phyloP scores from a whole-genome alignment of 1,139 yeast genomes.

The Yamadazyma trypodendri region DNA sequence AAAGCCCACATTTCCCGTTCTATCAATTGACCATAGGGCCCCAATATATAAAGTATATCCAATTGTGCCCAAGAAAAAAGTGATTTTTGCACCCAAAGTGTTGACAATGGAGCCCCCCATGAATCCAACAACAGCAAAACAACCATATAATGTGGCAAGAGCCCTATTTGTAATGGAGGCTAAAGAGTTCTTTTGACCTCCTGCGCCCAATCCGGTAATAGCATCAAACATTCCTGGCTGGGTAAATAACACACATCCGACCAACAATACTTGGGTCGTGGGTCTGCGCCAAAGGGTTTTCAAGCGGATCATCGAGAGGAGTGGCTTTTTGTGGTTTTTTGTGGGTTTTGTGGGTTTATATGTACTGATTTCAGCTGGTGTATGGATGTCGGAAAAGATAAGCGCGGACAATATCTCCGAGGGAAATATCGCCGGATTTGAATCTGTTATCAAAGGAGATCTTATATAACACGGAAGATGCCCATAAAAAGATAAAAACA shows the following conservation, averaged over 20 bases:
- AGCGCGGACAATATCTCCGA: background rate
- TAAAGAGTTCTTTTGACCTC: conserved; percentile 18
- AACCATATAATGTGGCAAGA: conserved; percentile 16
- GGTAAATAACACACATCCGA: conserved; percentile 22
- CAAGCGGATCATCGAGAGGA: background rate
- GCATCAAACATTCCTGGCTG: conserved; percentile 23
- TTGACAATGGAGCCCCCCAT: conserved; percentile 15
- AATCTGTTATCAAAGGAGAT: background rate
- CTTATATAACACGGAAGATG: background rate
- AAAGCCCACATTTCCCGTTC: conserved; percentile 20
- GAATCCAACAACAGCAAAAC: conserved; percentile 20
- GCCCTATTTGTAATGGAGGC: conserved; percentile 13
- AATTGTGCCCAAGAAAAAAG: conserved; percentile 17
- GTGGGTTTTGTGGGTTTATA: no score
- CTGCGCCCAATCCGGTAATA: conserved; percentile 21
- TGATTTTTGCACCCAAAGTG: conserved; percentile 14
- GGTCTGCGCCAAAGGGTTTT: conserved; percentile 3
- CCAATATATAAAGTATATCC: conserved; percentile 24
- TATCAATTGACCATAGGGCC: conserved; percentile 21
- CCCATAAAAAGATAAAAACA: no score
- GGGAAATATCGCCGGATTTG: background rate
- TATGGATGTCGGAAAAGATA: no score
- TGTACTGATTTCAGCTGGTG: no score
- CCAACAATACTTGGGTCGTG: conserved; percentile 18
- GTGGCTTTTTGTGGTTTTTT: no score